Evolutionary conservation across 176 grass and related monocot species (phyloP), one percentile per base, ranked within the genome.

Genomic region (Canna indica): DNA sequence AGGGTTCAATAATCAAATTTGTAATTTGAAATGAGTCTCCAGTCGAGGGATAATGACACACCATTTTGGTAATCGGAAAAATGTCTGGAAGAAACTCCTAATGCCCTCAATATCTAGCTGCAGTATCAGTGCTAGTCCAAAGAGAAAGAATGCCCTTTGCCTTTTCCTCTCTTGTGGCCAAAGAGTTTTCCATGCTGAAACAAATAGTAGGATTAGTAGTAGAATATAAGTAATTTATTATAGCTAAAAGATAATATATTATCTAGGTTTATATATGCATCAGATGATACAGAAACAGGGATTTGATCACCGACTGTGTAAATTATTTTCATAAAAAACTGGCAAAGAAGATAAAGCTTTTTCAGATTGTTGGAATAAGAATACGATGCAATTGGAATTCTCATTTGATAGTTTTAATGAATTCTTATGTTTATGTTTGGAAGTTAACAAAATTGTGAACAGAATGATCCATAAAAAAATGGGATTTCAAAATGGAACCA

Each of bases 121-220:
- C 35, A 87, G 77, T 85, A 99, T 99, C 64, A 99, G 58, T 7
- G 89, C 82, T 36, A 99, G 75, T 59, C 94, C 94, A 32, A 99
- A 99, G 38, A 93, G 89, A 81, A 99, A 99, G 83, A 99, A 99
- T 46, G 94, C 72, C 20, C 94, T 83, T 41, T 99, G 94, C 0
- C 94, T 85, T 70, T 99, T 99, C 39, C 90, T 81, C 77, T 99
- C 94, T 75, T 82, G 90, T 59, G 94, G 94, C 94, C 90, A 99
- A 39, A 99, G 73, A 63, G 84, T 81, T 82, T 83, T 85, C 94
- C 94, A 99, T 54, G 90, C 94, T 99, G 67, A 70, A 87, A 74
- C 1, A 72, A 54, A 57, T 15, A 25, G 12, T 6, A 18, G 70
- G 16, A 44, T 53, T n/a, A 11, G 41, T 39, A 26, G 27, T 60